phyloP scores from a whole-genome alignment of 1,139 yeast species.

The Ashbya aceris region DNA sequence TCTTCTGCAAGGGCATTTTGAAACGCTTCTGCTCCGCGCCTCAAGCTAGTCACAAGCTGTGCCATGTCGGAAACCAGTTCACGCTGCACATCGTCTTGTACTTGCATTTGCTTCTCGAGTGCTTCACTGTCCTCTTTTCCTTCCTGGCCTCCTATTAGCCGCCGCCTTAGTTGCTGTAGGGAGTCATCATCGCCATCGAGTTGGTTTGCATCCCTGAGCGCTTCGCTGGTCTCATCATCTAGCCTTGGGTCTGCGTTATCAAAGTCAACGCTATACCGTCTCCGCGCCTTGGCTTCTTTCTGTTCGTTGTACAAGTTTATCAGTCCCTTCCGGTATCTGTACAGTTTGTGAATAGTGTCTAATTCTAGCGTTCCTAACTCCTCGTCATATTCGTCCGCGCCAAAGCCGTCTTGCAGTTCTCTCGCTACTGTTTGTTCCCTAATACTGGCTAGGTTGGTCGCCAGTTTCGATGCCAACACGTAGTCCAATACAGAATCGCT shows the following conservation, averaged over 20 bases:
- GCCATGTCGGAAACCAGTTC: slow-evolving; percentile 32
- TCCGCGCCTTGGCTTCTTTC: slow-evolving; percentile 4
- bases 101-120: slow-evolving; percentile 29
- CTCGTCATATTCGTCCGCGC: slow-evolving; percentile 7
- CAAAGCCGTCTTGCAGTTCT: neutral
- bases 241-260: slow-evolving; percentile 10
- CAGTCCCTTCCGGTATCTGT: slow-evolving; percentile 6
- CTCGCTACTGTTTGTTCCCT: slow-evolving; percentile 9
- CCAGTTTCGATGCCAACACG: slow-evolving; percentile 14
- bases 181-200: slow-evolving; percentile 19
- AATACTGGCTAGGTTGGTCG: slow-evolving; percentile 11
- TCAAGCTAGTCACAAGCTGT: slow-evolving; percentile 29
- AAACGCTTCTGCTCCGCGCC: slow-evolving; percentile 33
- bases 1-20: slow-evolving; percentile 33
- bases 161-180: slow-evolving; percentile 24
- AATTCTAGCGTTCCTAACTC: slow-evolving; percentile 10
- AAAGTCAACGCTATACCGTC: slow-evolving; percentile 26
- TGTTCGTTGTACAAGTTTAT: slow-evolving; percentile 4
- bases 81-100: slow-evolving; percentile 32
- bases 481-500: slow-evolving; percentile 15
- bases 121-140: slow-evolving; percentile 10
- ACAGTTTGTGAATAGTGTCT: slow-evolving; percentile 5
- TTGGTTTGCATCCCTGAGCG: neutral
- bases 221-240: slow-evolving; percentile 3
- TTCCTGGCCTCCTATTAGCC: slow-evolving; percentile 24